Conservation (phyloP, 225 moss, liverwort and hornwort genomes). For the Neckera pumila region DNA sequence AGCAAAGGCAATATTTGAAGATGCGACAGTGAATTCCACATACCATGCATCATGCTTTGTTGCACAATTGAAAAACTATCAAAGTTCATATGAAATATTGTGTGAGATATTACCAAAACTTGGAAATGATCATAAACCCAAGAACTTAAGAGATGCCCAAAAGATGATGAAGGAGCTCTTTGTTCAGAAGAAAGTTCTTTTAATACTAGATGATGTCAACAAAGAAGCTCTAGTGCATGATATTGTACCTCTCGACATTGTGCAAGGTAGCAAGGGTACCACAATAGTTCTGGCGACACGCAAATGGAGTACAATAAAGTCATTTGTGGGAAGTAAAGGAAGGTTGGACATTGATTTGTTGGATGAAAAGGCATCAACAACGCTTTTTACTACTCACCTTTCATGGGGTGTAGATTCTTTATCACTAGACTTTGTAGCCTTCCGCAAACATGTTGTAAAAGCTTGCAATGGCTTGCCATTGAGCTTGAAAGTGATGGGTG, state of each 20-base stretch:
- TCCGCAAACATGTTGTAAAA: background rate
- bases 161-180: background rate
- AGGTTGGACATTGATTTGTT: background rate
- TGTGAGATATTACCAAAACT: background rate
- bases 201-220: background rate
- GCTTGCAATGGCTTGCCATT: background rate
- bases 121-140: background rate
- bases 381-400: background rate
- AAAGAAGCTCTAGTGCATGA: background rate
- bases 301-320: background rate
- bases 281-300: background rate
- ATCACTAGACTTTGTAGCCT: background rate
- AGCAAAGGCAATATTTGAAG: background rate
- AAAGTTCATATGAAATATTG: background rate
- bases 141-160: background rate
- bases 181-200: background rate
- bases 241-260: background rate
- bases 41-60: background rate
- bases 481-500: background rate
- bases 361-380: background rate
- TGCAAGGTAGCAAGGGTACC: background rate
- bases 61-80: background rate
- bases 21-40: background rate
- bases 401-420: background rate
- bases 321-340: background rate